Evolutionary conservation across 2,329 filamentous ascomycete species (phyloP), one percentile per base, ranked within the genome.

Genomic region (Acarospora socialis): DNA sequence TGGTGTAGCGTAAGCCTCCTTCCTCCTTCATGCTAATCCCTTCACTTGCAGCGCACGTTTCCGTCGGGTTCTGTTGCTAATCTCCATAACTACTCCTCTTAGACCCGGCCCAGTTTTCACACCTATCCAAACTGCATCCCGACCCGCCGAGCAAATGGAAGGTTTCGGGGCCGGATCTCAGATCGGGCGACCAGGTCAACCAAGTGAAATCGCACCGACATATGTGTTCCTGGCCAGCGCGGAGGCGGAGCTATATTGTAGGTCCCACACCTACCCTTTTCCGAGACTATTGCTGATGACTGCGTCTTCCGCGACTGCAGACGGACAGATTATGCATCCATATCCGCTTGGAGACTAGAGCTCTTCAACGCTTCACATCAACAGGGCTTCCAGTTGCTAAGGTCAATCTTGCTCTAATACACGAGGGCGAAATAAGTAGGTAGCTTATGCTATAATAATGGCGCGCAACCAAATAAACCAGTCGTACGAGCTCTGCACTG

Each of bases 1-100:
- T 44, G 51, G 49, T 32, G 54, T 59, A 15, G 54, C 54, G 54
- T 57, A n/a, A n/a, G n/a, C n/a, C n/a, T n/a, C n/a, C n/a, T n/a
- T n/a, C n/a, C n/a, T n/a, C n/a, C n/a, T n/a, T n/a, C n/a, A n/a
- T n/a, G n/a, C n/a, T n/a, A n/a, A n/a, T n/a, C n/a, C n/a, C n/a
- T n/a, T n/a, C n/a, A n/a, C n/a, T n/a, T n/a, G n/a, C n/a, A n/a
- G n/a, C n/a, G n/a, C n/a, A n/a, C n/a, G n/a, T n/a, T n/a, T n/a
- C n/a, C n/a, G n/a, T n/a, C n/a, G n/a, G n/a, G n/a, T n/a, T n/a
- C n/a, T n/a, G n/a, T n/a, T n/a, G n/a, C n/a, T n/a, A n/a, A n/a
- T n/a, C n/a, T n/a, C n/a, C n/a, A n/a, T n/a, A n/a, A 7, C 7
- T 15, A 7, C 25, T 7, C 16, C 16, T 13, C 12, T 13, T 13